Evolutionary conservation across 140 eudicot species (phyloP), one percentile per base, ranked within the genome.

Genomic region (Erigeron philadelphicus): DNA sequence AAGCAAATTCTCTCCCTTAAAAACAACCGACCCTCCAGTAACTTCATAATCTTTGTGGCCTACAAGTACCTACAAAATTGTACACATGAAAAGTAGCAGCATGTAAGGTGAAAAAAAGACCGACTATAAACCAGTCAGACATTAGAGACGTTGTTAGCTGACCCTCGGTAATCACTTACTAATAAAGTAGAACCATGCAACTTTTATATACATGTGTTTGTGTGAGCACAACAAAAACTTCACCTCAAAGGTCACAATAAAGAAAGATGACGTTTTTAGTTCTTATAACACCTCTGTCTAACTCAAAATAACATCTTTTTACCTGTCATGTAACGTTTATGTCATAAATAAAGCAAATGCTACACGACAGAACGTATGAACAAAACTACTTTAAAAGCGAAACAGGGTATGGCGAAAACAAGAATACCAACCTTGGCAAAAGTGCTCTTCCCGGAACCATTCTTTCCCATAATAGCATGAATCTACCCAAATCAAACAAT

Each of bases 371-470:
- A 31, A 31, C 7, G 47, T 42, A 38, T 43, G 1, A 9, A 42
- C 48, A 17, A 11, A 17, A 62, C 61, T 49, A 61, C 21, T 52
- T 0, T 9, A 12, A 8, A 1, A 35, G 50, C n/a, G 61, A 44
- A 61, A 72, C 43, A 5, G 2, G 17, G 21, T 53, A 53, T 41
- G 47, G 8, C 9, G 35, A 54, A 54, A 61, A 61, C 11, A 62
- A 68, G 64, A 59, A 82, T 64, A 82, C 96, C 66, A 16, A 89
- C 99, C 99, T 94, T 94, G 38, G 97, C 90, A 68, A 94, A 94
- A 31, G 99, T 94, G 76, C 99, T 94, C 95, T 94, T 94, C 38
- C 99, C 99, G 17, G 99, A 94, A 80, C 99, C 99, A 81, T 94
- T 94, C 77, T 89, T 89, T 77, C 99, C 99, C 99, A 94, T 94